Evolutionary conservation across 2,329 filamentous ascomycete genomes (phyloP).

Genomic region (Calonectria pauciramosa): DNA sequence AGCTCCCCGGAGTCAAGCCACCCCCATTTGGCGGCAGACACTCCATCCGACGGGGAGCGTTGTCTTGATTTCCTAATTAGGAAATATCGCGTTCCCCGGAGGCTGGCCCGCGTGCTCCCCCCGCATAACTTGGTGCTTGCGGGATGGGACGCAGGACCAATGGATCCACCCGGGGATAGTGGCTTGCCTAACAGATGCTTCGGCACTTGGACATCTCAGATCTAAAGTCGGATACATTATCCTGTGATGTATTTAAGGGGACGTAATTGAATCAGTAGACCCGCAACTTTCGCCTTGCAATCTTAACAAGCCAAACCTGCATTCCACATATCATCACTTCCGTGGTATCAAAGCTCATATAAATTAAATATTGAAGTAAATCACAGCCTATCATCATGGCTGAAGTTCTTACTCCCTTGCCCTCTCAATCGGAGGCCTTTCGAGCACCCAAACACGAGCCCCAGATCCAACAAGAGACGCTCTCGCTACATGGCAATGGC

Average conservation of each 20-base stretch:
- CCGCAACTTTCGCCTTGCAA: too few relatives aligned
- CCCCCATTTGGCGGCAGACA: not conserved
- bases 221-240: not conserved
- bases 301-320: not conserved
- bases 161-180: not conserved
- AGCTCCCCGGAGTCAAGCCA: not conserved
- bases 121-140: not conserved
- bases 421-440: not conserved
- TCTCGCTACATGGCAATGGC: not conserved
- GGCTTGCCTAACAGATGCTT: not conserved
- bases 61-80: not conserved
- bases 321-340: not conserved
- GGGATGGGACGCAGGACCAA: not conserved
- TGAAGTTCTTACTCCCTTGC: not conserved
- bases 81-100: slow-evolving; percentile 7
- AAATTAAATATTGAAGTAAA: not conserved
- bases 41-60: not conserved
- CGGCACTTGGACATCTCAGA: not conserved
- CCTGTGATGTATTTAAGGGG: not conserved
- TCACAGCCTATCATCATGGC: not conserved
- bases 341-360: not conserved
- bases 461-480: not conserved
- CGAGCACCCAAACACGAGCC: not conserved
- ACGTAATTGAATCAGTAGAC: not conserved
- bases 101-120: not conserved